phyloP scores from a whole-genome alignment of 345 rosid genomes.

The Eucalyptus cladocalyx region DNA sequence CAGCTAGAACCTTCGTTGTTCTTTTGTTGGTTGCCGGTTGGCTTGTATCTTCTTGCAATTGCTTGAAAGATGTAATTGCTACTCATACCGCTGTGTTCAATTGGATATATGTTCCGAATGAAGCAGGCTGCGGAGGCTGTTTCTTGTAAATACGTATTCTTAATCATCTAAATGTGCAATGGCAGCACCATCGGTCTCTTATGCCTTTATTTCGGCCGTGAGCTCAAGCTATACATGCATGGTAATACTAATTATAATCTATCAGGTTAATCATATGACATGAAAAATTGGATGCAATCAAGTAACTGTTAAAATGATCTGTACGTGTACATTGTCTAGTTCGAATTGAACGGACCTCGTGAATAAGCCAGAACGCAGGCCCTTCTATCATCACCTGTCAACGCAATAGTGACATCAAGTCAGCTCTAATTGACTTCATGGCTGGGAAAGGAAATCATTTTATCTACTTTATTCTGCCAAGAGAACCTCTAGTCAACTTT shows the following conservation, averaged over 20 bases:
- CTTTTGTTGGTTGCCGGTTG: not conserved
- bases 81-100: not conserved
- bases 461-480: not conserved
- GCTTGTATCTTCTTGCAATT: not conserved
- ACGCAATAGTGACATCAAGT: not conserved
- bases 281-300: not conserved
- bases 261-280: not conserved
- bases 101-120: not conserved
- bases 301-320: not conserved
- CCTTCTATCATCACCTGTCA: not conserved
- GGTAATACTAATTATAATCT: not conserved
- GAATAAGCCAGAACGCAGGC: not conserved
- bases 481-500: not conserved
- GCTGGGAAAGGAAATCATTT: not conserved
- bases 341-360: not conserved
- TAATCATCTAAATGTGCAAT: not conserved
- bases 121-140: not conserved
- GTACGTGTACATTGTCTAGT: not conserved
- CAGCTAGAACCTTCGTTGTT: not conserved
- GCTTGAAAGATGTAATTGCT: not conserved
- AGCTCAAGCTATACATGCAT: not conserved
- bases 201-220: not conserved
- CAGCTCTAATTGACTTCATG: not conserved
- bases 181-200: not conserved
- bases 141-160: not conserved